Evolutionary conservation across 176 grass and related monocot genomes (phyloP).

Genomic region (Elymus sibiricus): DNA sequence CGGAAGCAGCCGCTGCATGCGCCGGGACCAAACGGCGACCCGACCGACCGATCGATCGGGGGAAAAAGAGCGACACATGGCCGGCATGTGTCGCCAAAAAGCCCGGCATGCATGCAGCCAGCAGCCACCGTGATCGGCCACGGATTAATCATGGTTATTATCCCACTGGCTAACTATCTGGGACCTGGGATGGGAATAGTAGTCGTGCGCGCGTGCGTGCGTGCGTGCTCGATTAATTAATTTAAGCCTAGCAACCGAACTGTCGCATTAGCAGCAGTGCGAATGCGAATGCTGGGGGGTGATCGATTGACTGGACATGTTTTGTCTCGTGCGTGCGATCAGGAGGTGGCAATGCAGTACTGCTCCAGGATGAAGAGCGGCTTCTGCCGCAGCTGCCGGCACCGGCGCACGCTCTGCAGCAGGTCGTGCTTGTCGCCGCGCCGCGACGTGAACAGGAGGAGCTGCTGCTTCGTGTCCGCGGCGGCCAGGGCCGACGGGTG

Average conservation of each 20-base stretch:
- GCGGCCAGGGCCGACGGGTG: neutral
- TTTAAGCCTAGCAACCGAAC: constrained; percentile 25
- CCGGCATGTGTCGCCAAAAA: constrained; percentile 33
- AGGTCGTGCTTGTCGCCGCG: constrained; percentile 61
- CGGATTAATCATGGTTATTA: constrained; percentile 30
- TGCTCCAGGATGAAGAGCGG: constrained; percentile 87
- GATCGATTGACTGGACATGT: too few relatives aligned
- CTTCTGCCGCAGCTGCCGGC: constrained; percentile 75
- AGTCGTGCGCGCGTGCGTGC: neutral
- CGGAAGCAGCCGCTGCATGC: neutral
- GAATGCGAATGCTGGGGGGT: neutral
- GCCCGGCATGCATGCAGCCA: constrained; percentile 33
- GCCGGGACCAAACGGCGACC: constrained; percentile 40
- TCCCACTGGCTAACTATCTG: neutral
- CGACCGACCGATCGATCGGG: neutral
- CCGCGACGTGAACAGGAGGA: constrained; percentile 64
- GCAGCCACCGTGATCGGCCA: constrained; percentile 26
- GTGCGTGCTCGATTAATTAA: constrained; percentile 25
- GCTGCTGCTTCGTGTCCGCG: constrained; percentile 52
- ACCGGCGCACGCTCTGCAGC: constrained; percentile 71
- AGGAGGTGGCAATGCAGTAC: constrained; percentile 85
- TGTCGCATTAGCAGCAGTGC: constrained; percentile 1
- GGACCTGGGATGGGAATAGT: neutral
- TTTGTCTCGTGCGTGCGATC: neutral
- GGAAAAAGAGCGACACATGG: constrained; percentile 18